Evolutionary conservation across 108 stramenopile species (phyloP).

Genomic region (Cyclotella atomus): DNA sequence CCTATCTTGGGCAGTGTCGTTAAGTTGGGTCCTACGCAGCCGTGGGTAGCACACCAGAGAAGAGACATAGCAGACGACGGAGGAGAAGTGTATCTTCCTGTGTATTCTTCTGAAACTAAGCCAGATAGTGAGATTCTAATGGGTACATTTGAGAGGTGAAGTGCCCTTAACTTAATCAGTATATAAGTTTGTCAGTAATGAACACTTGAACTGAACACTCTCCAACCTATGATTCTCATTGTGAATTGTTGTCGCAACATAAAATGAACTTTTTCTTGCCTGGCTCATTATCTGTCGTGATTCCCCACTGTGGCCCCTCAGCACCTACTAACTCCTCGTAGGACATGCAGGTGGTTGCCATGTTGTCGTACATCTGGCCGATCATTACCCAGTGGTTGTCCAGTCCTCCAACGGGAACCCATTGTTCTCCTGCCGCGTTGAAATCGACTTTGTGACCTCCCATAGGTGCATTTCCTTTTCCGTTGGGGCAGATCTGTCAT

Average conservation of each 20-base stretch:
- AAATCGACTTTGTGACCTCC: conserved; percentile 29
- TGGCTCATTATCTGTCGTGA: not conserved
- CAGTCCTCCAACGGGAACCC: conserved; percentile 15
- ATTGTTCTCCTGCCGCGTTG: conserved; percentile 22
- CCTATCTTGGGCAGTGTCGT: conserved; percentile 75
- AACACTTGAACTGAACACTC: too few relatives aligned
- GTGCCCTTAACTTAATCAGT: too few relatives aligned
- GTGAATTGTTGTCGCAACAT: conserved; percentile 27
- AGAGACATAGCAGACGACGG: conserved; percentile 66
- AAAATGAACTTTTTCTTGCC: conserved; percentile 31
- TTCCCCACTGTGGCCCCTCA: conserved; percentile 22
- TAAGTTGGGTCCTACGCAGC: conserved; percentile 63
- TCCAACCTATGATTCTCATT: too few relatives aligned
- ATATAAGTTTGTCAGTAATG: too few relatives aligned
- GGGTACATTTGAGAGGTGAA: conserved; percentile 43
- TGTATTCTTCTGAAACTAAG: conserved; percentile 63
- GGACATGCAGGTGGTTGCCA: conserved; percentile 41
- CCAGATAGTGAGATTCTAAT: conserved; percentile 76
- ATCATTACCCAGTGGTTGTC: conserved; percentile 38
- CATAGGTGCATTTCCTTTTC: conserved; percentile 10
- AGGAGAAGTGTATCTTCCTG: conserved; percentile 80
- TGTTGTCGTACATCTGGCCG: conserved; percentile 37
- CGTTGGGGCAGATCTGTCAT: conserved; percentile 20
- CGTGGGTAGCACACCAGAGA: conserved; percentile 83
- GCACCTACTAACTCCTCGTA: conserved; percentile 14